These are phyloP conservation scores for Lactarius evosmus DNA, from an alignment of 768 basidiomycete species.

Conservation along the genomic window DNA sequence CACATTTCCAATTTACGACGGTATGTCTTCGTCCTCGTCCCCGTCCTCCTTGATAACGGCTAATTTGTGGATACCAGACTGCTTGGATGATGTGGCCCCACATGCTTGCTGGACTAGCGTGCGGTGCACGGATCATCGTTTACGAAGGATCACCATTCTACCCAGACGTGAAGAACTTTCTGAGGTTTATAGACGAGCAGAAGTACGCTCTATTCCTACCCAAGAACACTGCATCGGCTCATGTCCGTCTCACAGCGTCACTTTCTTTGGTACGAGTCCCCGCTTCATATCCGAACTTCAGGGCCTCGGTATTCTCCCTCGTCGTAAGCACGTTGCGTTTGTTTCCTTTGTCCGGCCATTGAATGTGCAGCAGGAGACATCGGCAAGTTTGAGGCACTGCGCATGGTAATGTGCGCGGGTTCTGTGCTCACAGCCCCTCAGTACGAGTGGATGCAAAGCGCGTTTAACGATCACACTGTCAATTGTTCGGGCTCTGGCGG, in stretches of 20 bases:
- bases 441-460: slow-evolving; percentile 61
- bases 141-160: slow-evolving; percentile 73
- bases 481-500: slow-evolving; percentile 61
- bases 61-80: slow-evolving; percentile 43
- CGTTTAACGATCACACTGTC: slow-evolving; percentile 52
- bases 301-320: slow-evolving; percentile 50
- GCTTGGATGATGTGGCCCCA: slow-evolving; percentile 83
- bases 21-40: slow-evolving; percentile 35
- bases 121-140: slow-evolving; percentile 51
- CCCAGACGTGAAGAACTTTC: slow-evolving; percentile 49
- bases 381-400: slow-evolving; percentile 53
- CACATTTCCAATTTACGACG: slow-evolving; percentile 73
- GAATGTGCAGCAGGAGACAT: slow-evolving; percentile 41
- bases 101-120: slow-evolving; percentile 53
- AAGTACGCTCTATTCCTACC: slow-evolving; percentile 39
- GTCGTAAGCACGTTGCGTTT: slow-evolving; percentile 21
- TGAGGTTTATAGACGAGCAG: slow-evolving; percentile 56
- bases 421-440: slow-evolving; percentile 64
- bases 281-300: slow-evolving; percentile 64
- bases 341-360: not conserved
- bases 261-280: slow-evolving; percentile 52
- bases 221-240: not conserved
- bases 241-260: slow-evolving; percentile 33
- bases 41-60: slow-evolving; percentile 1
- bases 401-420: slow-evolving; percentile 53